Evolutionary conservation across 1,139 yeast species (phyloP), one percentile per base, ranked within the genome.

Genomic region (Diutina sp.): DNA sequence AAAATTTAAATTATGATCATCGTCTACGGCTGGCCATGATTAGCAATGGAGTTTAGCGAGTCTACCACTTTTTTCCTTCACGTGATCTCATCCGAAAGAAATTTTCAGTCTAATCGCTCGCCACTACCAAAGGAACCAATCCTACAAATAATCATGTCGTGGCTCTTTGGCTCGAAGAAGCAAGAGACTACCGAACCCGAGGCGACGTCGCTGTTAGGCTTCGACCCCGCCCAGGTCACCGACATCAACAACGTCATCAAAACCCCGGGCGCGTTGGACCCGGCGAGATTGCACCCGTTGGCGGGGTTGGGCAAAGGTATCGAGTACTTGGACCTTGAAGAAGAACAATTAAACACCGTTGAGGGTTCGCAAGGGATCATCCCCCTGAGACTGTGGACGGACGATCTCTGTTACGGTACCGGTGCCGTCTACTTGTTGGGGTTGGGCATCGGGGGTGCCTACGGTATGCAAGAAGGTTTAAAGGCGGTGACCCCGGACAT

Each of bases 341-440:
- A 87, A 60, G 83, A 79, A 64, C 78, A 85, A 62, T 74, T 90
- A 61, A 82, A 83, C 56, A 73, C 81, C 25, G 73, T 88, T 65
- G 95, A 90, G 66, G 97, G 97, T 51, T 83, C 96, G 1, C 89
- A 88, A 67, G 96, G 97, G 59, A 71, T 93, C 59, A 81, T 93
- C 63, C 97, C 99, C 46, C 87, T 95, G 46, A 86, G 97, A 73
- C 96, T 95, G 65, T 93, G 97, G 96, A 82, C 91, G 16, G 99
- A 93, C 69, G 98, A 93, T 72, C 79, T 93, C 62, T 90, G 97
- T 79, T 93, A 95, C 72, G 99, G 99, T 64, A 88, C 99, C 12
- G 99, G 99, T 70, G 85, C 97, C 12, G 91, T 90, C 55, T 93
- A 93, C 69, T 78, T 93, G 64, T 65, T 87, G 53, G 81, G 80